Conservation (phyloP, 208 protist genomes). For the Trypanosoma cruzi region DNA sequence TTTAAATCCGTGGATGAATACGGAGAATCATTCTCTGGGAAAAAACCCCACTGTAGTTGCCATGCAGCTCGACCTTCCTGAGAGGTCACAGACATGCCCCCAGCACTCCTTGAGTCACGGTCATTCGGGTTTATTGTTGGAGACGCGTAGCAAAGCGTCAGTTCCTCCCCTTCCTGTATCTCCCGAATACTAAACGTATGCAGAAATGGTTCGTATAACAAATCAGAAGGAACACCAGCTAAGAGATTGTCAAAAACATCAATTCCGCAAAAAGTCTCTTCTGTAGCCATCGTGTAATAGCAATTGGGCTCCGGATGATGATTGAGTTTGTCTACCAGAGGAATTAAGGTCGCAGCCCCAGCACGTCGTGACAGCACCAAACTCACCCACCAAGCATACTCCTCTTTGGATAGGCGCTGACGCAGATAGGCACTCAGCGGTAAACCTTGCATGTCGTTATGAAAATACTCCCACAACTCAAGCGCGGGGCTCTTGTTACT, state of each 20-base stretch:
- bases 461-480: conserved; percentile 67
- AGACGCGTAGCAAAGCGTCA: conserved; percentile 79
- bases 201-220: conserved; percentile 76
- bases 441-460: conserved; percentile 54
- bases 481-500: conserved; percentile 42
- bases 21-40: conserved; percentile 58
- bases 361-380: conserved; percentile 69
- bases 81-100: conserved; percentile 34
- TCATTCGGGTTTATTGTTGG: conserved; percentile 34
- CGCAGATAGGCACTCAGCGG: conserved; percentile 63
- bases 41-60: conserved; percentile 84
- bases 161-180: conserved; percentile 61
- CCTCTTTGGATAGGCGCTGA: conserved; percentile 35
- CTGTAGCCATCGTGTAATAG: conserved; percentile 80
- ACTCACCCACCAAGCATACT: conserved; percentile 87
- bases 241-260: conserved; percentile 87
- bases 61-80: conserved; percentile 63
- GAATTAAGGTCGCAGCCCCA: conserved; percentile 64
- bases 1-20: conserved; percentile 65
- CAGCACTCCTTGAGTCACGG: conserved; percentile 2
- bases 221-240: conserved; percentile 66
- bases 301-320: conserved; percentile 78
- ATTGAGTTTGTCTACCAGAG: conserved; percentile 87
- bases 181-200: conserved; percentile 80
- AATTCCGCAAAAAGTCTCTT: conserved; percentile 62